Base-by-base conservation (phyloP, 2,329 filamentous ascomycete species). In the Fusarium transvaalense region DNA sequence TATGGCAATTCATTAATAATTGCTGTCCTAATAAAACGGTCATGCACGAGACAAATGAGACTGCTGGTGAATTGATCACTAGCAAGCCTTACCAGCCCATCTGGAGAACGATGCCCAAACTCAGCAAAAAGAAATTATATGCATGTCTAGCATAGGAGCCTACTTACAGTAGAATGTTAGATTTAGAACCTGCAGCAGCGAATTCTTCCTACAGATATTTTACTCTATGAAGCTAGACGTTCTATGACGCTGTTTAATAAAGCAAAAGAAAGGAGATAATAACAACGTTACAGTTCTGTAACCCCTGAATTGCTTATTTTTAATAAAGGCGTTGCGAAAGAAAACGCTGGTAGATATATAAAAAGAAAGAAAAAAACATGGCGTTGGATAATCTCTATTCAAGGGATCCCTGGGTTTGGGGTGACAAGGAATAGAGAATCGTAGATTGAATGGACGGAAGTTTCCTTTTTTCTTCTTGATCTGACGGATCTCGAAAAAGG, bases 81-180 rank as follows among this genome's bases (percentile, higher is more conserved):
- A 58, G 61, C 25, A 42, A 64, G 46, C 60, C 52, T 27, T 29
- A 27, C 25, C 25, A 23, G 17, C 23, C 25, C 7, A 39, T 35
- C 25, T 17, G 52, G 25, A 59, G 45, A 42, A 52, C 41, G 45
- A 61, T 37, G 32, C n/a, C n/a, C n/a, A n/a, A n/a, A 31, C 34
- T 27, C 10, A 34, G 35, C 3, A 39, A 21, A 39, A 27, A 35
- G 34, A 64, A 50, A 65, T 27, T 64, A 48, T 50, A 61, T 61
- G 63, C 50, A 52, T 61, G 56, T 56, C 50, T 61, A 66, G 31
- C 43, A 61, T 47, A 25, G n/a, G n/a, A n/a, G n/a, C n/a, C n/a
- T n/a, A n/a, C n/a, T n/a, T n/a, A n/a, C n/a, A n/a, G n/a, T n/a
- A n/a, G 31, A 25, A 21, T 17, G 29, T 35, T 25, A 6, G 39